Evolutionary conservation across 371 early-diverging fungal species (phyloP), one percentile per base, ranked within the genome.

Genomic region (Mortierella sp.): DNA sequence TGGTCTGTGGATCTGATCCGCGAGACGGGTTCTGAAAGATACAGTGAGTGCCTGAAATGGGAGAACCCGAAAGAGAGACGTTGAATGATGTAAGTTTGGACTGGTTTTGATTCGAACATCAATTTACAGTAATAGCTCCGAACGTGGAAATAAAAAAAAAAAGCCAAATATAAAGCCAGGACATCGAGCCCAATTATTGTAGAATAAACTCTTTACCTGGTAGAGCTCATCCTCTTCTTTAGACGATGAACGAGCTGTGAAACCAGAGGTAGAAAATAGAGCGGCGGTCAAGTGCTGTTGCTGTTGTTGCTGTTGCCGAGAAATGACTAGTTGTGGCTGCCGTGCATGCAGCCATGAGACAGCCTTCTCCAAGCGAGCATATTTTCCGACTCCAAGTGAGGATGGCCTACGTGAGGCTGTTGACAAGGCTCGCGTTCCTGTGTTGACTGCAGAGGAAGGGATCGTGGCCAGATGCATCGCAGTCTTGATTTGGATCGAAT

Each of bases 161-260:
- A 57, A 42, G 23, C 23, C 29, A 23, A 49, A 53, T 12, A 53
- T 53, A 53, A 53, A 53, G 23, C 23, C 29, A 2, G 53, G 28
- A 29, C 12, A 10, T 47, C 47, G n/a, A 47, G n/a, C n/a, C 5
- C 2, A 17, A 47, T 15, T 57, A 19, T 2, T 43, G 40, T 10
- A 12, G 6, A 29, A 12, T 57, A 19, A 3, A 12, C 5, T 37
- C 13, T 42, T 17, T 65, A 71, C 81, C 81, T 75, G 81, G 56
- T 80, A 80, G 8, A 80, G 68, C 28, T 80, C 81, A 1, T 80
- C 75, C 37, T 80, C 81, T 37, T 80, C 81, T 43, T 80, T 75
- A 13, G 75, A 66, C 6, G 69, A 67, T 12, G 63, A 63, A 7
- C 72, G 71, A 15, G 63, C 54, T 9, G 55, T 29, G 1, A 45